A percentile compares a stretch with the other conserved stretches of the same genome.
Evolutionary conservation across 2,329 filamentous ascomycete species (phyloP).

Genomic region (Alternaria ethzedia): DNA sequence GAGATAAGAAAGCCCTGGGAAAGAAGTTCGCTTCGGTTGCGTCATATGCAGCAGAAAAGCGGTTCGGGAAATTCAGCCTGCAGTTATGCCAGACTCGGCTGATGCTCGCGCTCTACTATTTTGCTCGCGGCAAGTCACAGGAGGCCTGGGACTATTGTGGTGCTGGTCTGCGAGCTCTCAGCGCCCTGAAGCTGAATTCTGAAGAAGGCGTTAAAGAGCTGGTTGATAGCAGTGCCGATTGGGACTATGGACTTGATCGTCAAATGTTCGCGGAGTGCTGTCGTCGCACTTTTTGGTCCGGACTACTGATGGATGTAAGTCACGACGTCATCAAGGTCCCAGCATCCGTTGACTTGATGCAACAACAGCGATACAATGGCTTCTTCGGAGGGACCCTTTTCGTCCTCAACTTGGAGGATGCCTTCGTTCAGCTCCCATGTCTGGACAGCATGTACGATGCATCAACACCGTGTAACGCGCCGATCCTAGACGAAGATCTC

Average conservation of each 20-base stretch:
- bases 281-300: slow-evolving; percentile 74
- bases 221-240: slow-evolving; percentile 54
- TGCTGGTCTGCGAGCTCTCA: slow-evolving; percentile 65
- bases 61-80: slow-evolving; percentile 61
- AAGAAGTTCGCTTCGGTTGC: slow-evolving; percentile 62
- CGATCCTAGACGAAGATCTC: slow-evolving; percentile 64
- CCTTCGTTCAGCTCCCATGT: slow-evolving; percentile 71
- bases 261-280: slow-evolving; percentile 69
- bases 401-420: slow-evolving; percentile 67
- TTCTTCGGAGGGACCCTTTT: slow-evolving; percentile 59
- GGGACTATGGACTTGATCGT: slow-evolving; percentile 65
- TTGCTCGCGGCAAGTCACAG: slow-evolving; percentile 64
- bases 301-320: slow-evolving; percentile 71
- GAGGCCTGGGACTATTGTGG: slow-evolving; percentile 70
- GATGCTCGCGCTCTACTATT: slow-evolving; percentile 71
- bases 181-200: slow-evolving; percentile 67
- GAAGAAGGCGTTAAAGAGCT: slow-evolving; percentile 58
- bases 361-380: slow-evolving; percentile 62
- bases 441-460: slow-evolving; percentile 67
- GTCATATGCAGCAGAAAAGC: slow-evolving; percentile 61
- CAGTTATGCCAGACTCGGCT: slow-evolving; percentile 72
- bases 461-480: slow-evolving; percentile 62
- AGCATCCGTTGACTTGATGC: slow-evolving; percentile 38
- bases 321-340: slow-evolving; percentile 38
- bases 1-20: slow-evolving; percentile 54